phyloP scores from a whole-genome alignment of 1,139 yeast species.

The Kurtzmaniella quercitrusa region DNA sequence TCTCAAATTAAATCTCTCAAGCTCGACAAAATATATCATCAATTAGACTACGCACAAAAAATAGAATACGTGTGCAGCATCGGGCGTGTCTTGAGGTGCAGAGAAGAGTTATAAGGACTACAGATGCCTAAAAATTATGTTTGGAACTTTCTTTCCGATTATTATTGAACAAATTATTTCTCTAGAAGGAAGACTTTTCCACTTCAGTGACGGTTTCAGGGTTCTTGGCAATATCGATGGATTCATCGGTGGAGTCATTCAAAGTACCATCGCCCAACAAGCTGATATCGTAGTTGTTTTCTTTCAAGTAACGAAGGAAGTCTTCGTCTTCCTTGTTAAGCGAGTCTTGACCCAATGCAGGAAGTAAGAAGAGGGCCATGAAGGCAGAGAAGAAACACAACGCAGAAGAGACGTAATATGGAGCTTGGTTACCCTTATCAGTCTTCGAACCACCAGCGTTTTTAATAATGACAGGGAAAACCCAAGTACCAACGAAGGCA shows the following conservation, averaged over 20 bases:
- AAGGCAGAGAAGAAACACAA: constrained; percentile 70
- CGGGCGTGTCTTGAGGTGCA: no score
- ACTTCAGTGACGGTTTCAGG: not conserved
- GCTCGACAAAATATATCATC: no score
- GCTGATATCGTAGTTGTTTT: constrained; percentile 54
- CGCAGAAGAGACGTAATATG: constrained; percentile 78
- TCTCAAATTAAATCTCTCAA: no score
- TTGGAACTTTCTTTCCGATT: not conserved
- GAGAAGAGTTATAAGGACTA: no score
- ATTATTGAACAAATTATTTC: not conserved
- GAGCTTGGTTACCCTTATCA: constrained; percentile 59
- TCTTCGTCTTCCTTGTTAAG: constrained; percentile 71
- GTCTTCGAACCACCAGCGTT: constrained; percentile 40
- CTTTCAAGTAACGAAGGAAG: constrained; percentile 60
- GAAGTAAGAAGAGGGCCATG: constrained; percentile 67
- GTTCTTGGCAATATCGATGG: constrained; percentile 8
- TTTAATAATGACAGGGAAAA: constrained; percentile 22
- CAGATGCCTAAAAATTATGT: no score
- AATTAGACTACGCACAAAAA: no score
- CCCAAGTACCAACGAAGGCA: constrained; percentile 49
- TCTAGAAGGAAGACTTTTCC: constrained; percentile 1
- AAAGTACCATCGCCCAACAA: constrained; percentile 37
- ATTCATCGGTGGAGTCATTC: not conserved
- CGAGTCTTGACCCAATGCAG: constrained; percentile 80
- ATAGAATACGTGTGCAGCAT: no score